Base-by-base conservation (phyloP, 2,329 filamentous ascomycete genomes). In the Diaporthe vexans region DNA sequence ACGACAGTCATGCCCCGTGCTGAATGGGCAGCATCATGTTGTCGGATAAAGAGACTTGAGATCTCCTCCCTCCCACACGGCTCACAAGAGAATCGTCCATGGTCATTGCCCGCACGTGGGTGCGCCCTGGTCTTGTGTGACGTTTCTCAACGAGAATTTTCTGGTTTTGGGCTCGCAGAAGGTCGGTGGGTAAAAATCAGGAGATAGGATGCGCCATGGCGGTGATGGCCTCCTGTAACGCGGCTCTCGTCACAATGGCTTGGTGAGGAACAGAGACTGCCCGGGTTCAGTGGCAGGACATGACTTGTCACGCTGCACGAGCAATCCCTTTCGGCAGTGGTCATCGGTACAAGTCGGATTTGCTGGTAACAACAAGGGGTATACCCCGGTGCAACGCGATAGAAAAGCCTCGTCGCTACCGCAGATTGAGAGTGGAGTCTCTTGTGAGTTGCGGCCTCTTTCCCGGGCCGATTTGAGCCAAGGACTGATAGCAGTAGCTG, bases 121-220 rank as follows among this genome's bases (percentile, higher is more conserved):
- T 74, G 73, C 48, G 13, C 40, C n/a, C 73, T 63, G 63, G 70
- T 73, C 73, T 73, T 48, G 73, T 65, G 71, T 63, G 46, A 75
- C 73, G 70, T 75, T 70, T n/a, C 71, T 35, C 63, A 52, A 70
- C 37, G 61, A 69, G 61, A 51, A 69, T 40, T 29, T 40, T 29
- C 48, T 29, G 54, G 29, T 26, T 35, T 33, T 21, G 37, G 6
- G n/a, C 4, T 8, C 7, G 33, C 29, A 29, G 37, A 24, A 21
- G 19, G 46, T 10, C 9, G 21, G 26, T 26, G 10, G 48, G 40
- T 35, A 15, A 40, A n/a, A 17, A 71, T 29, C 56, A 59, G 65
- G 46, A 43, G 57, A 46, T 35, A 54, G 29, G 17, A 29, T 59
- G 57, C 70, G 57, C 48, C n/a, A 40, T 43, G 51, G 57, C 33